These are phyloP conservation scores for Cryphonectria japonica DNA, from an alignment of 2,329 filamentous ascomycete species.

Conservation along the genomic window DNA sequence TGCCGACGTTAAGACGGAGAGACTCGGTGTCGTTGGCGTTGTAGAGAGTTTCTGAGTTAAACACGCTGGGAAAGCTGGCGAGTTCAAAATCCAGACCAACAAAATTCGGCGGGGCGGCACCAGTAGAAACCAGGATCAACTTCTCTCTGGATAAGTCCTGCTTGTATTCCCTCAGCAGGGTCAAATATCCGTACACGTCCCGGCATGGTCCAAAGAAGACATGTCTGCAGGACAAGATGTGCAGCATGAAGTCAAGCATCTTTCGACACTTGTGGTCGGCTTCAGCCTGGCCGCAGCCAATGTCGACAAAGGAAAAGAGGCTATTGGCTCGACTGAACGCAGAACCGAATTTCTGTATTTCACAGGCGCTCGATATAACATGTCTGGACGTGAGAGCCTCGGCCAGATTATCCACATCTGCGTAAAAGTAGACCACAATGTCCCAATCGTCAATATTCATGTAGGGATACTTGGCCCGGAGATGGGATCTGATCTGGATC, in stretches of 20 bases:
- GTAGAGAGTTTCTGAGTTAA: conserved; percentile 37
- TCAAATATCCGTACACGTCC: conserved; percentile 41
- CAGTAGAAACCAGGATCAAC: conserved; percentile 40
- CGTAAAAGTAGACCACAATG: conserved; percentile 40
- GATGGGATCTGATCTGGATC: conserved; percentile 34
- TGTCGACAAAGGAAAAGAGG: conserved; percentile 42
- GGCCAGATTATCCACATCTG: conserved; percentile 40
- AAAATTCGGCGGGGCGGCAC: conserved; percentile 39
- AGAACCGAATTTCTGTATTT: conserved; percentile 39
- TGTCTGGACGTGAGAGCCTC: conserved; percentile 36
- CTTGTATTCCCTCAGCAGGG: conserved; percentile 39
- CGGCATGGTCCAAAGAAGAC: conserved; percentile 41
- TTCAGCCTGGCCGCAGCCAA: conserved; percentile 41
- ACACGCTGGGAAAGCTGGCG: conserved; percentile 37
- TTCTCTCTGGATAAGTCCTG: conserved; percentile 35
- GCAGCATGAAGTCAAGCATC: conserved; percentile 41
- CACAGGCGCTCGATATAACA: conserved; percentile 33
- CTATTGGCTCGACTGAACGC: conserved; percentile 40
- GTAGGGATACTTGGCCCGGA: conserved; percentile 34
- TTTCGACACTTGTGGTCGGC: conserved; percentile 42
- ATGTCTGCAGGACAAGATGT: conserved; percentile 38
- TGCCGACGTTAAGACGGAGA: conserved; percentile 18
- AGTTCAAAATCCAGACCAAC: conserved; percentile 36
- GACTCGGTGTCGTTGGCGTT: background rate
- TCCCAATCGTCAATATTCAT: conserved; percentile 38